Conservation (phyloP, 139 green algal genomes). For the Chlamydomonas sp. region DNA sequence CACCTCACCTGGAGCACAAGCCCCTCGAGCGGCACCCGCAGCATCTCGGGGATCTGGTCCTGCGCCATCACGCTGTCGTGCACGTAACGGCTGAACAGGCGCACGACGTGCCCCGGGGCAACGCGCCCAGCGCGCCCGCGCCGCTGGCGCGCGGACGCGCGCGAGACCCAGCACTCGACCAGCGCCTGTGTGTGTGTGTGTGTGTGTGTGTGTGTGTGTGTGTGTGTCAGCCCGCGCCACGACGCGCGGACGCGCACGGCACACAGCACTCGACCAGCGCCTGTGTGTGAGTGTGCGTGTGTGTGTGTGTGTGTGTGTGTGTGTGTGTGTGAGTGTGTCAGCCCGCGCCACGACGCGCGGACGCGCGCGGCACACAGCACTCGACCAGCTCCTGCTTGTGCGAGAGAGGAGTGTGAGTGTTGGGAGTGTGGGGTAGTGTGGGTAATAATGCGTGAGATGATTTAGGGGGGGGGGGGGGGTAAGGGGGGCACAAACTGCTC, state of each 20-base stretch:
- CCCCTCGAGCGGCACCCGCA: constrained; percentile 58
- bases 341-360: no score
- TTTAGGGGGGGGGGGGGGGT: no score
- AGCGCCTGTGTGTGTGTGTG: constrained; percentile 14
- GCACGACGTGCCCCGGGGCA: constrained; percentile 57
- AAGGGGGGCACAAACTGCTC: no score
- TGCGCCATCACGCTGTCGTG: constrained; percentile 17
- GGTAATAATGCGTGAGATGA: no score
- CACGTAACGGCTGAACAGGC: constrained; percentile 42
- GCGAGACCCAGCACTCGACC: constrained; percentile 56
- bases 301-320: constrained; percentile 10
- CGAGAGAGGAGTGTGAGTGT: background rate
- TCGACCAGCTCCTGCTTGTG: no score
- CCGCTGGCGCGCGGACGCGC: constrained; percentile 63
- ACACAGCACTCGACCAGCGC: no score
- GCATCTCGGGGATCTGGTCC: constrained; percentile 51
- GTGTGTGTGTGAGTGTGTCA: constrained; percentile 6
- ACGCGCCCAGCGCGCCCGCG: constrained; percentile 74
- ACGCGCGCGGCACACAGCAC: no score
- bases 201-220: constrained; percentile 7
- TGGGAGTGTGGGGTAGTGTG: background rate
- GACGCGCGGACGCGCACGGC: no score
- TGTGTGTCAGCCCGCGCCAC: no score
- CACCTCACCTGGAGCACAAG: constrained; percentile 47
- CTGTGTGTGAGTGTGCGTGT: background rate